phyloP scores from a whole-genome alignment of 768 basidiomycete genomes.

The Sistotremastrum niveocremeum region DNA sequence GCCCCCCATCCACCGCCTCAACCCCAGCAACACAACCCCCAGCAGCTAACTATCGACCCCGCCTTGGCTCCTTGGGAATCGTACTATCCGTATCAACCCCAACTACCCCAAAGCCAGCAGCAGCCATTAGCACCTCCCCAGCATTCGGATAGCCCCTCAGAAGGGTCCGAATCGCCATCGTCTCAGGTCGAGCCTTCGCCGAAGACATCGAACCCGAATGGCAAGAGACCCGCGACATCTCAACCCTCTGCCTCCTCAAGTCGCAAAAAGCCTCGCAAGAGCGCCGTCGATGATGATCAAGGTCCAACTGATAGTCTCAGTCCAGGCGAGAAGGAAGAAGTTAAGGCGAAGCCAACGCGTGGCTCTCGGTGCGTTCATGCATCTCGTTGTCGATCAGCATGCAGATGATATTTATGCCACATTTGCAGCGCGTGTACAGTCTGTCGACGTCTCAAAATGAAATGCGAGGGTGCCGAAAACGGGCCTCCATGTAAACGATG shows the following conservation, averaged over 20 bases:
- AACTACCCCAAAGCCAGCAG: conserved; percentile 6
- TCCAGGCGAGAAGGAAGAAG: conserved; percentile 47
- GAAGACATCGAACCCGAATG: conserved; percentile 46
- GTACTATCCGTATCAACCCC: conserved; percentile 46
- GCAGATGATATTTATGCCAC: conserved; percentile 6
- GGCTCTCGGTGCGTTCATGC: conserved; percentile 54
- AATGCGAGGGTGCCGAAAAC: conserved; percentile 80
- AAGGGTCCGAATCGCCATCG: conserved; percentile 54
- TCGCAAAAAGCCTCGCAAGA: conserved; percentile 50
- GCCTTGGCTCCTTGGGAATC: conserved; percentile 48
- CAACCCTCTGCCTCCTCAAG: conserved; percentile 26
- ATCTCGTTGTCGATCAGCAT: neutral
- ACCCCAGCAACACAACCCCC: conserved; percentile 37
- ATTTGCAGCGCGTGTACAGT: conserved; percentile 71
- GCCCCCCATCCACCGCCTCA: conserved; percentile 31
- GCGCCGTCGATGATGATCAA: conserved; percentile 37
- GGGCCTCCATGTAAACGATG: conserved; percentile 90
- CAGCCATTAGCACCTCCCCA: neutral
- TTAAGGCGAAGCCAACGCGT: conserved; percentile 71
- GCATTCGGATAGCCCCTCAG: conserved; percentile 28
- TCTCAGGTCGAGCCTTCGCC: conserved; percentile 47
- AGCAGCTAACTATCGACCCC: conserved; percentile 53
- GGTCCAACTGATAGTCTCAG: conserved; percentile 21
- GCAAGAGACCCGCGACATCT: conserved; percentile 52
- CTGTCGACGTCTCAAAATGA: conserved; percentile 87